Percentiles rank a stretch among this genome's conserved stretches.
These are phyloP conservation scores for Pyronema omphalodes DNA, from an alignment of 495 filamentous ascomycete species.

Conservation along the genomic window DNA sequence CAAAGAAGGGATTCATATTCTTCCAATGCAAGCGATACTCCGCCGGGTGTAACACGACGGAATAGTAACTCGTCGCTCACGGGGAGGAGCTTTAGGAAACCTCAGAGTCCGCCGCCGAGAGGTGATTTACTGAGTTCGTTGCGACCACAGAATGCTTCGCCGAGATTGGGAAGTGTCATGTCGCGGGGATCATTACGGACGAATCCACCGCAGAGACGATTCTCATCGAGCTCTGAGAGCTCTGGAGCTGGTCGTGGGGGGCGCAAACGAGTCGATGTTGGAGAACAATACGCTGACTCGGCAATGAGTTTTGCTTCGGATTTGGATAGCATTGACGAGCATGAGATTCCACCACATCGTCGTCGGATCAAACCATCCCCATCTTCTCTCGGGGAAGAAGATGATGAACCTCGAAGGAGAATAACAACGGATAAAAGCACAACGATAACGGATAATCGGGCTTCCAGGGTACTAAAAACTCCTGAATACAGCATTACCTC, in stretches of 20 bases:
- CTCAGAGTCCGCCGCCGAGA: not conserved
- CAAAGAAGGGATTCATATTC: slow-evolving; percentile 17
- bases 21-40: not conserved
- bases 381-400: too few species aligned
- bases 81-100: not conserved
- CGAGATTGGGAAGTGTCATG: not conserved
- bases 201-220: not conserved
- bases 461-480: too few species aligned
- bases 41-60: not conserved
- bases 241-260: not conserved
- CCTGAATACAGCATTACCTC: too few species aligned
- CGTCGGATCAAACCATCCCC: too few species aligned
- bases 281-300: not conserved
- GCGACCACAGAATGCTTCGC: not conserved
- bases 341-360: not conserved
- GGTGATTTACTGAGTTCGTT: not conserved
- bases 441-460: too few species aligned
- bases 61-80: not conserved
- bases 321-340: slow-evolving; percentile 15
- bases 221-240: not conserved
- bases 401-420: too few species aligned
- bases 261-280: not conserved
- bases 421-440: too few species aligned
- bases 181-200: not conserved
- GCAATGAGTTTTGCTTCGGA: slow-evolving; percentile 2